phyloP scores from a whole-genome alignment of 768 basidiomycete genomes.

The Phanerodontia chrysosporium region DNA sequence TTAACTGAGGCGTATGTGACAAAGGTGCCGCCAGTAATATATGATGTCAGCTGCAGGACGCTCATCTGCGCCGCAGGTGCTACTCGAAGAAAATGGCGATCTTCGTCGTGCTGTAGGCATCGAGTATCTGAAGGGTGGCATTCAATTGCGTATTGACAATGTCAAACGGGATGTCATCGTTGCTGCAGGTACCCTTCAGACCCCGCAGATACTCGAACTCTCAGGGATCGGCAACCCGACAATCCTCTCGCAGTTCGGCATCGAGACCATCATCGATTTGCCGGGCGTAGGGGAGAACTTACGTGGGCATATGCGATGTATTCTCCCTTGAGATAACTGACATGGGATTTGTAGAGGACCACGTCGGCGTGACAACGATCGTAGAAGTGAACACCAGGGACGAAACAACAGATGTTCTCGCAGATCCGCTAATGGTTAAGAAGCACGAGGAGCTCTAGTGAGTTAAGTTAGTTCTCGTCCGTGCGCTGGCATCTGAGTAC shows the following conservation, averaged over 20 bases:
- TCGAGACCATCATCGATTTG: slow-evolving; percentile 31
- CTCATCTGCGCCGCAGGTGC: not conserved
- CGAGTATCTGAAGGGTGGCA: not conserved
- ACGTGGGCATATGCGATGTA: not conserved
- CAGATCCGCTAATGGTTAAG: not conserved
- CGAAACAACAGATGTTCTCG: slow-evolving; percentile 2
- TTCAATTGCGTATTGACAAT: slow-evolving; percentile 30
- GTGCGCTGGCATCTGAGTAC: too few relatives aligned
- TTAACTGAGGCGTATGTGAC: slow-evolving; percentile 1
- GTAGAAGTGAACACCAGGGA: slow-evolving; percentile 5
- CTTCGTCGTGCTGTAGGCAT: not conserved
- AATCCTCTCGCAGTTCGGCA: slow-evolving; percentile 18
- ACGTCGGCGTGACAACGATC: not conserved
- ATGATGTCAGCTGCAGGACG: not conserved
- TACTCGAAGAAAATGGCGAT: not conserved
- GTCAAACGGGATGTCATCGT: slow-evolving; percentile 50
- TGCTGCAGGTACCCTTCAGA: slow-evolving; percentile 39
- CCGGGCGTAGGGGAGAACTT: slow-evolving; percentile 34
- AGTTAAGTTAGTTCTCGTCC: not conserved
- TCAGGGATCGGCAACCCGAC: slow-evolving; percentile 38
- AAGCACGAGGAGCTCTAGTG: slow-evolving; percentile 10
- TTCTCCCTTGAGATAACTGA: not conserved
- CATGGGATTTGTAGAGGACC: slow-evolving; percentile 4
- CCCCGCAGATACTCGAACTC: slow-evolving; percentile 44
- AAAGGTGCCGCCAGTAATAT: not conserved